Evolutionary conservation across 2,329 filamentous ascomycete genomes (phyloP), one percentile per base, ranked within the genome.

Genomic region (Diaporthe sp.): DNA sequence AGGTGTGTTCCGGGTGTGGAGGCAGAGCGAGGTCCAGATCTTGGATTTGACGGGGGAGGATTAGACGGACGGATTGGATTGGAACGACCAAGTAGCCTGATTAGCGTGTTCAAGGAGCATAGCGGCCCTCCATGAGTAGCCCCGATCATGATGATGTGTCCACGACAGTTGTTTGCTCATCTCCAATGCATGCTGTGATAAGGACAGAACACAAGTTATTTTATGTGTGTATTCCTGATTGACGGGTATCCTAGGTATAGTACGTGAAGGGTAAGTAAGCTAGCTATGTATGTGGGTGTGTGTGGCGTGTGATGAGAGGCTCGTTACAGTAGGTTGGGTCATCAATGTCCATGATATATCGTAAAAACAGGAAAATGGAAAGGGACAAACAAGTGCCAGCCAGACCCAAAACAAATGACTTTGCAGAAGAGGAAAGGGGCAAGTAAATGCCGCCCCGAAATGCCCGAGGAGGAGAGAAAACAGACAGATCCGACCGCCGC

Each of bases 11-110:
- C 73, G 70, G 63, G 71, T 71, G 5, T 81, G 77, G 76, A 75
- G 80, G 47, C 20, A 73, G 72, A 80, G 79, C 61, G 80, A 81
- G 17, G 34, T 80, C 34, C 47, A 74, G 25, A 74, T 81, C 57
- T 34, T 80, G 63, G 80, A 81, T 70, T 57, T 81, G 28, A 81
- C 80, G 0, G 79, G 76, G 39, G 78, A 80, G 44, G 77, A 80
- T 65, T 78, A 61, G 49, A 17, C 17, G 25, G 42, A 22, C 10
- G 17, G 28, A 28, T 28, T 39, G 34, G 34, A 25, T 39, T 34
- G 39, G 17, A 65, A 42, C 31, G 17, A 31, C 28, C 39, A 31
- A 65, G 39, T 22, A 47, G 60, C 39, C 15, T 47, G 60, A 9
- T 47, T 15, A 68, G 47, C 31, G 20, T 28, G 12, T 22, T 31